phyloP scores from a whole-genome alignment of 1,139 yeast species.

The Suhomyces coccinellae region DNA sequence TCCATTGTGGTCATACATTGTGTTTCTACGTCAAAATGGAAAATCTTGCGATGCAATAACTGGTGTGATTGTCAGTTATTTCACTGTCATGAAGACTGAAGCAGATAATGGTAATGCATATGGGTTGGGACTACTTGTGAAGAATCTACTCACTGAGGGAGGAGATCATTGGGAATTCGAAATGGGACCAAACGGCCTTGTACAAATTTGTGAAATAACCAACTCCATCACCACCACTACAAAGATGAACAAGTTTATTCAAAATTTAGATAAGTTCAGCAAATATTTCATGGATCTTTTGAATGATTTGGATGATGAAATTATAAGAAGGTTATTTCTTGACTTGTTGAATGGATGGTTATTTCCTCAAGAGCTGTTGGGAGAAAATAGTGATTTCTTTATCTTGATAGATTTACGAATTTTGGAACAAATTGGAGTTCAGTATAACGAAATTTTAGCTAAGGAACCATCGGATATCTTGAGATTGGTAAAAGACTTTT shows the following conservation, averaged over 20 bases:
- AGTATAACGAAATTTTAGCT: constrained; percentile 61
- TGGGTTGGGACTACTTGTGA: constrained; percentile 40
- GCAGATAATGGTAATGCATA: constrained; percentile 19
- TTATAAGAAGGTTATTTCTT: constrained; percentile 52
- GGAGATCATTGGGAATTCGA: constrained; percentile 54
- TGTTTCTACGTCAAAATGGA: constrained; percentile 44
- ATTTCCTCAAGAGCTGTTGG: constrained; percentile 22
- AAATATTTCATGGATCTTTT: constrained; percentile 49
- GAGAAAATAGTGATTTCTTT: constrained; percentile 29
- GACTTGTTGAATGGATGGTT: constrained; percentile 58
- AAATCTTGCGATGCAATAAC: constrained; percentile 46
- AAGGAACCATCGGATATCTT: constrained; percentile 63
- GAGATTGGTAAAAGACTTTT: constrained; percentile 52
- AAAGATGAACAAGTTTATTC: constrained; percentile 35
- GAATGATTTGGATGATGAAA: constrained; percentile 48
- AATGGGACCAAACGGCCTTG: constrained; percentile 54
- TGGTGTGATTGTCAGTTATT: constrained; percentile 50
- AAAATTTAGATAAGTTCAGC: constrained; percentile 53
- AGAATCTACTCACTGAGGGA: constrained; percentile 45
- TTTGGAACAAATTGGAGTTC: constrained; percentile 61
- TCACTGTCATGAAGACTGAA: constrained; percentile 36
- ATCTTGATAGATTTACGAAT: constrained; percentile 63
- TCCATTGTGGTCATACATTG: constrained; percentile 62
- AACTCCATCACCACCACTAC: constrained; percentile 13
- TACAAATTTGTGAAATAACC: constrained; percentile 43